Evolutionary conservation across 495 filamentous ascomycete species (phyloP), one percentile per base, ranked within the genome.

Genomic region (Daldinia decipiens): DNA sequence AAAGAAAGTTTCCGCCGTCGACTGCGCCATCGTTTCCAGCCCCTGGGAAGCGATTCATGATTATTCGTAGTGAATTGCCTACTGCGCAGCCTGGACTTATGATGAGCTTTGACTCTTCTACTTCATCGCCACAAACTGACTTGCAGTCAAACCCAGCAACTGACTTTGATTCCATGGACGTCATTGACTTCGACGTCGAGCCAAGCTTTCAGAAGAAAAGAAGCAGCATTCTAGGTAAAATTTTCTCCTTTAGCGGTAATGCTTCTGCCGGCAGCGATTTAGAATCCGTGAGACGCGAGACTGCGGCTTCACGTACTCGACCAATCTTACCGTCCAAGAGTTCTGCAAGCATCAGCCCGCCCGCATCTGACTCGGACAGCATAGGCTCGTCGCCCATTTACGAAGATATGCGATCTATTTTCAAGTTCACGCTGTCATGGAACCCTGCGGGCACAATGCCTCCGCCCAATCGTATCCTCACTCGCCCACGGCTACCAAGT

Each of bases 31-130:
- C 91, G 54, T 90, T 90, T 68, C 95, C 95, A 4, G 94, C 94
- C 2, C 95, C 96, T n/a, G 90, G 92, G 43, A 92, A 95, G 54
- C 86, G 93, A 59, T 91, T 99, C 59, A 86, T 97, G 59, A 98
- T 99, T 73, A 92, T 98, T 58, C 89, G 94, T 60, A 95, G 92
- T 70, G 95, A 99, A 75, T 81, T 89, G 56, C 87, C 88, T 59
- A 76, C 86, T 31, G 71, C 79, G 9, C 86, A 89, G 34, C 85
- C 85, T 15, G 76, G 79, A 21, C 74, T 84, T 3, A 67, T 77
- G 24, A 62, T 79, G 6, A 77, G 74, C 5, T 84, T 86, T 54
- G 82, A 83, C 64, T 74, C 79, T 15, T 78, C 81, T 47, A 19
- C 65, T 52, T 34, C 72, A 19, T 62, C 59, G 5, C 54, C 72